phyloP scores from a whole-genome alignment of 805 yeast genomes.

The Deakozyma indianensis region DNA sequence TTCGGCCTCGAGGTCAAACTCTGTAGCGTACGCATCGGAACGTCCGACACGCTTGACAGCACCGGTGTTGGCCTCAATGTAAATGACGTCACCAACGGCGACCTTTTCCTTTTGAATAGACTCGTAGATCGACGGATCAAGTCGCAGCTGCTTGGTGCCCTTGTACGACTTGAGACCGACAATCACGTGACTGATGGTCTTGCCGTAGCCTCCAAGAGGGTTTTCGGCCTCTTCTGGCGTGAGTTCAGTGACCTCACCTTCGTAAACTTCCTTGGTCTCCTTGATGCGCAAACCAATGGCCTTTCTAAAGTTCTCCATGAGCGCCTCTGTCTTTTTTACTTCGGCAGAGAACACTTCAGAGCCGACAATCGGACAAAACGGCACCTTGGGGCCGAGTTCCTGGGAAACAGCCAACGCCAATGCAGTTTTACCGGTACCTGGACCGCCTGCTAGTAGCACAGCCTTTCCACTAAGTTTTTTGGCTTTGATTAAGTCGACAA shows the following conservation, averaged over 20 bases:
- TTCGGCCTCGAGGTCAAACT: conserved; percentile 95
- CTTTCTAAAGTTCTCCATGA: conserved; percentile 92
- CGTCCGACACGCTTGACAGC: conserved; percentile 95
- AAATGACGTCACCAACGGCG: conserved; percentile 90
- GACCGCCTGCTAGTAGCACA: conserved; percentile 90
- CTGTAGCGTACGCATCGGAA: conserved; percentile 97
- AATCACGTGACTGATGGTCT: conserved; percentile 85
- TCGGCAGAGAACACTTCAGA: conserved; percentile 91
- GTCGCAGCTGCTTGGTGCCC: conserved; percentile 76
- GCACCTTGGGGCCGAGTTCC: conserved; percentile 92
- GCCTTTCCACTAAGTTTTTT: conserved; percentile 93
- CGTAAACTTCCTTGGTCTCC: conserved; percentile 94
- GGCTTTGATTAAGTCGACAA: conserved; percentile 84
- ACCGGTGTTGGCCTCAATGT: conserved; percentile 95
- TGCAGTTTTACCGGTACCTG: conserved; percentile 98
- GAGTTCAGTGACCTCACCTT: conserved; percentile 93
- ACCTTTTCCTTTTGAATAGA: conserved; percentile 90
- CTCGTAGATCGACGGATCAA: conserved; percentile 89
- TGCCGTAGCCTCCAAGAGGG: conserved; percentile 96
- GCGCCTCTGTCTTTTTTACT: conserved; percentile 88
- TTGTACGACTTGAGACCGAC: conserved; percentile 87
- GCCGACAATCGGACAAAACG: conserved; percentile 95
- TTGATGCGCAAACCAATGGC: conserved; percentile 93
- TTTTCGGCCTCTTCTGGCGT: conserved; percentile 94
- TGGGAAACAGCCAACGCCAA: conserved; percentile 91